Evolutionary conservation across 108 stramenopile species (phyloP), one percentile per base, ranked within the genome.

Genomic region (Nannochloropsis gaditana): DNA sequence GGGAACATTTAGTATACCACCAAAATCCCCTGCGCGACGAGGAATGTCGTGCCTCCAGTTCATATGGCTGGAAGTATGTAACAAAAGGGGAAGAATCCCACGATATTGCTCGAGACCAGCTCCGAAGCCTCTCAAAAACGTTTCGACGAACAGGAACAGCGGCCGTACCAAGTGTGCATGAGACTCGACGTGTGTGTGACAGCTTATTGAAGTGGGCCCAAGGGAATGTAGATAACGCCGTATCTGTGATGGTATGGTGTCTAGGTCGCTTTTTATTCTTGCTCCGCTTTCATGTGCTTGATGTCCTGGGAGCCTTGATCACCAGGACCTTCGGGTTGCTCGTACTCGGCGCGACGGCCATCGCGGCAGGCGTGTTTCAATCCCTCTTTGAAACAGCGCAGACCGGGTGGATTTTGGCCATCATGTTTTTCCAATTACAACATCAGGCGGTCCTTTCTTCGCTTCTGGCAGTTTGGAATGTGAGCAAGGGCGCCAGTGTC

Each of bases 1-100:
- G 59, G 59, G 59, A 73, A n/a, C 59, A 73, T 73, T 15, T 73
- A n/a, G 19, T 73, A n/a, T 15, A 73, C 59, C n/a, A 73, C n/a
- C 59, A 73, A n/a, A 73, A 73, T 8, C n/a, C n/a, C 19, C n/a
- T 73, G 59, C 59, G 59, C 59, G 59, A 73, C 15, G 59, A 3
- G 19, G 59, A 73, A 73, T 73, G 59, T n/a, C 59, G 19, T n/a
- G n/a, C n/a, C 59, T n/a, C 59, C 3, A 4, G 59, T 3, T 4
- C 15, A 73, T 73, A 73, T n/a, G 59, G n/a, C 59, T 73, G 59
- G 59, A 73, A n/a, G n/a, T n/a, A n/a, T n/a, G 59, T 73, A 6
- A 2, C 15, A 15, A n/a, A 73, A 4, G n/a, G 8, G 4, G 59
- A n/a, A 6, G 59, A 73, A 73, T n/a, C 59, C 59, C 59, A 8